Evolutionary conservation across 108 stramenopile genomes (phyloP).

Genomic region (Cyclotella cryptica): DNA sequence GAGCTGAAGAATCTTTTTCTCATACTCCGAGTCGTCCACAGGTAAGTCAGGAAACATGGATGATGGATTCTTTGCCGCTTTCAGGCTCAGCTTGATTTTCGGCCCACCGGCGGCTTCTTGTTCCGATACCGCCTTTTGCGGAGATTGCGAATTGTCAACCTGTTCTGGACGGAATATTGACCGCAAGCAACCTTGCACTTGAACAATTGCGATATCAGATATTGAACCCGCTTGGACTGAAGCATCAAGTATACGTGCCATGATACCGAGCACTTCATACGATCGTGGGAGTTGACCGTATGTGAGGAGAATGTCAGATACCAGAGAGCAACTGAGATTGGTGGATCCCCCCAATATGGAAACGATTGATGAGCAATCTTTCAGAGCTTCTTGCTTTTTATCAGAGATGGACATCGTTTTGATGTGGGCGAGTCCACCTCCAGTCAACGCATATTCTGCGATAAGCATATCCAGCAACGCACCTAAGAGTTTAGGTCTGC

Average conservation of each 20-base stretch:
- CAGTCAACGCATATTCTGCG: slow-evolving; percentile 64
- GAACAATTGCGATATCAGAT: slow-evolving; percentile 65
- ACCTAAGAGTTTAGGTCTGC: slow-evolving; percentile 78
- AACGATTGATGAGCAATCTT: slow-evolving; percentile 15
- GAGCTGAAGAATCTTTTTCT: slow-evolving; percentile 69
- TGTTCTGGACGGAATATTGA: slow-evolving; percentile 60
- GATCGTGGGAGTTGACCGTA: slow-evolving; percentile 77
- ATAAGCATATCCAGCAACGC: slow-evolving; percentile 82
- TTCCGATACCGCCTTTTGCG: slow-evolving; percentile 21
- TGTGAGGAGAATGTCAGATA: slow-evolving; percentile 78
- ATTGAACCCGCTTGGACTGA: slow-evolving; percentile 71
- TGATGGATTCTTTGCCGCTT: slow-evolving; percentile 31
- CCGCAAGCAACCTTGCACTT: slow-evolving; percentile 71
- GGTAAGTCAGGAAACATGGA: slow-evolving; percentile 46
- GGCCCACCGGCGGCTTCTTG: slow-evolving; percentile 8
- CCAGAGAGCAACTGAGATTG: slow-evolving; percentile 79
- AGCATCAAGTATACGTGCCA: slow-evolving; percentile 77
- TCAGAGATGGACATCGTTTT: slow-evolving; percentile 13
- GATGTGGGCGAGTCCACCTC: slow-evolving; percentile 30
- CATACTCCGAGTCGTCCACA: slow-evolving; percentile 50
- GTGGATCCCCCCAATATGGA: slow-evolving; percentile 60
- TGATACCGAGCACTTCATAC: slow-evolving; percentile 68
- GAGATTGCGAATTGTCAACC: slow-evolving; percentile 42
- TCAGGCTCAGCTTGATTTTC: slow-evolving; percentile 41
- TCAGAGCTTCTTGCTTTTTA: slow-evolving; percentile 11